Percentiles rank a stretch among this genome's conserved stretches.
Conservation (phyloP, 345 rosid genomes). For the Geranium brycei region DNA sequence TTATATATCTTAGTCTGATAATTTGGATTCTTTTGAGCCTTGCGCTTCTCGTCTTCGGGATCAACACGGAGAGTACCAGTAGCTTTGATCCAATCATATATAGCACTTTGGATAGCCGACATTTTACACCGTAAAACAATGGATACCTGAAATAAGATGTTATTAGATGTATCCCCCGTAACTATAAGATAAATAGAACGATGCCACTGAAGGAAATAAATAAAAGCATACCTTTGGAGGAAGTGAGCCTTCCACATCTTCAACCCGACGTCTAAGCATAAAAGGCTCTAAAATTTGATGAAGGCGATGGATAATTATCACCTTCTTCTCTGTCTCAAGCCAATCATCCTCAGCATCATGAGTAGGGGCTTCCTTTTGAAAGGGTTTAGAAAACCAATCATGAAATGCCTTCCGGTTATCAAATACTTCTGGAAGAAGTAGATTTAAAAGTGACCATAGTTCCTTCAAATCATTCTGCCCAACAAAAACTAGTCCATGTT, state of each 20-base stretch:
- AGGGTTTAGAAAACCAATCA: slow-evolving; percentile 99
- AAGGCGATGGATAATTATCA: slow-evolving; percentile 92
- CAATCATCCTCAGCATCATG: slow-evolving; percentile 96
- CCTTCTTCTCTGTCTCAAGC: slow-evolving; percentile 99
- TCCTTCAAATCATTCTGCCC: slow-evolving; percentile 97
- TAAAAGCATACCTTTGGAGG: slow-evolving; percentile 76
- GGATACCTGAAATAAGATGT: slow-evolving; percentile 56
- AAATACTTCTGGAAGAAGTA: slow-evolving; percentile 97
- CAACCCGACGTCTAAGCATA: slow-evolving; percentile 99
- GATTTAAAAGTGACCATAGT: slow-evolving; percentile 96
- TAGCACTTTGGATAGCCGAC: slow-evolving; percentile 94
- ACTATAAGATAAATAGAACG: background rate
- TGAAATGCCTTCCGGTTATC: slow-evolving; percentile 98
- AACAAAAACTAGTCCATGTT: background rate
- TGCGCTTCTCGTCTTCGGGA: slow-evolving; percentile 83
- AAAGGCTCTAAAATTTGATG: slow-evolving; percentile 99
- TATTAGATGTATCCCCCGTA: slow-evolving; percentile 14
- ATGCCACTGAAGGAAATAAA: slow-evolving; percentile 4
- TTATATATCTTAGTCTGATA: slow-evolving; percentile 68
- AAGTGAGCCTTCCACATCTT: slow-evolving; percentile 99
- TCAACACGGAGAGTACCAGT: slow-evolving; percentile 94
- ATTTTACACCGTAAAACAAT: slow-evolving; percentile 88
- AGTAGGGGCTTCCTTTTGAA: slow-evolving; percentile 71
- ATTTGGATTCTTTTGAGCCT: slow-evolving; percentile 59
- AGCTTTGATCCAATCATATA: slow-evolving; percentile 97